Percentiles rank a stretch among this genome's conserved stretches.
These are phyloP conservation scores for Diphasiastrum complanatum DNA, from an alignment of 83 land plant species.

Conservation along the genomic window DNA sequence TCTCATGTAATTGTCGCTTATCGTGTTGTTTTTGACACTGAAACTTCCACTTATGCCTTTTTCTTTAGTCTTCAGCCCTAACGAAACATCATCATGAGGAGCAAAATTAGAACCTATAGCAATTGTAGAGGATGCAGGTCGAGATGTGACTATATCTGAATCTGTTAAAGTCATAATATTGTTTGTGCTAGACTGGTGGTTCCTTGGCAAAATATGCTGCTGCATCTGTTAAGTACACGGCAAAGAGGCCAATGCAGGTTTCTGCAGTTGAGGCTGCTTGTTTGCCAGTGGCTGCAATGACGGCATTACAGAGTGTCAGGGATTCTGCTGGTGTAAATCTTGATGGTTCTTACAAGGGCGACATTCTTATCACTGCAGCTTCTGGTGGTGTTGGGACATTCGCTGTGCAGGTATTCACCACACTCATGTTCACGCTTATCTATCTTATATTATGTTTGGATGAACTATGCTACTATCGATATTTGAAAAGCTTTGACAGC, in stretches of 20 bases:
- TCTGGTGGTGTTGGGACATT: constrained; percentile 66
- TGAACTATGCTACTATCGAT: neutral
- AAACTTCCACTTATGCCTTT: no score
- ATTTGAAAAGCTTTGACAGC: neutral
- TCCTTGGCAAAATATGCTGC: constrained; percentile 8
- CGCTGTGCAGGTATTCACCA: constrained; percentile 46
- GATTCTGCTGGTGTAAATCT: constrained; percentile 45
- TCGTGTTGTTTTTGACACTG: no score
- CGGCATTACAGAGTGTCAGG: constrained; percentile 49
- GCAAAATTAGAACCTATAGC: no score
- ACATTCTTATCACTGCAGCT: constrained; percentile 55
- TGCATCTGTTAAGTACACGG: neutral
- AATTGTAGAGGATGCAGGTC: no score
- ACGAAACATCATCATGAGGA: no score
- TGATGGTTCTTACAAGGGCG: constrained; percentile 36
- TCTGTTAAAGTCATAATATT: no score
- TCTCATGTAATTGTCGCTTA: no score
- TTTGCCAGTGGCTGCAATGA: constrained; percentile 44
- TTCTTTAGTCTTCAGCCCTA: no score
- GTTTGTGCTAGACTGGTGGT: constrained; percentile 1
- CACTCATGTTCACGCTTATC: neutral
- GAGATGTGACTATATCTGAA: no score
- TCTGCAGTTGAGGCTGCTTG: constrained; percentile 15
- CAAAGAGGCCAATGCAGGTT: constrained; percentile 2
- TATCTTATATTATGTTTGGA: neutral